Conservation (phyloP, 169 alveolate species). For the Theileria parva region DNA sequence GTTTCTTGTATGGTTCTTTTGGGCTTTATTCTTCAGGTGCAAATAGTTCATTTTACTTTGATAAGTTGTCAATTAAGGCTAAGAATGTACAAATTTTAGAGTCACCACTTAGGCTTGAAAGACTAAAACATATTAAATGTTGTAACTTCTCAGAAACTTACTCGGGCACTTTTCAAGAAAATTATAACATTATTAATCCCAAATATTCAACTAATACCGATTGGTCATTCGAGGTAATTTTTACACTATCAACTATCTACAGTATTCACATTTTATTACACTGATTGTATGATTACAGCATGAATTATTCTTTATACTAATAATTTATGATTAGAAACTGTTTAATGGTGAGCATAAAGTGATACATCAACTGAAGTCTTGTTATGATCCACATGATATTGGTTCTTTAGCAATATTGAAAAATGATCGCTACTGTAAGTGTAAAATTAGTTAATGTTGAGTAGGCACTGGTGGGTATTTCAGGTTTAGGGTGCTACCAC, state of each 20-base stretch:
- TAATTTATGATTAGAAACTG: conserved; percentile 18
- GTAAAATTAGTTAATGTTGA: conserved; percentile 13
- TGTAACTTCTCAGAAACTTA: conserved; percentile 70
- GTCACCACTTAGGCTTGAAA: conserved; percentile 12
- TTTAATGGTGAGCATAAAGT: conserved; percentile 54
- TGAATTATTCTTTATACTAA: background rate
- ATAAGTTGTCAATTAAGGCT: conserved; percentile 77
- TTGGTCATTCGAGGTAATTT: conserved; percentile 56
- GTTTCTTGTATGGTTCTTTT: conserved; percentile 82
- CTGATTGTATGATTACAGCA: background rate
- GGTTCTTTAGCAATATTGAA: conserved; percentile 56
- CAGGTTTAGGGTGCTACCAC: conserved; percentile 49
- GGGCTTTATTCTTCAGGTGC: conserved; percentile 85
- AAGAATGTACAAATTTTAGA: conserved; percentile 64
- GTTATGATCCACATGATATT: conserved; percentile 48
- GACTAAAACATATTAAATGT: conserved; percentile 58
- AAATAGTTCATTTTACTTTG: conserved; percentile 83
- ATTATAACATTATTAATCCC: conserved; percentile 40
- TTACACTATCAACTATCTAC: too few relatives aligned
- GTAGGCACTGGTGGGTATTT: conserved; percentile 32
- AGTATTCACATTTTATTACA: too few relatives aligned
- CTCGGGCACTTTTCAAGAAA: conserved; percentile 42
- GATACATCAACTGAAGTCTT: conserved; percentile 51
- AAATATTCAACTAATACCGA: conserved; percentile 39
- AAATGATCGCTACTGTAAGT: conserved; percentile 44